Evolutionary conservation across 1,139 yeast genomes (phyloP).

Genomic region (Zygoascus meyerae): DNA sequence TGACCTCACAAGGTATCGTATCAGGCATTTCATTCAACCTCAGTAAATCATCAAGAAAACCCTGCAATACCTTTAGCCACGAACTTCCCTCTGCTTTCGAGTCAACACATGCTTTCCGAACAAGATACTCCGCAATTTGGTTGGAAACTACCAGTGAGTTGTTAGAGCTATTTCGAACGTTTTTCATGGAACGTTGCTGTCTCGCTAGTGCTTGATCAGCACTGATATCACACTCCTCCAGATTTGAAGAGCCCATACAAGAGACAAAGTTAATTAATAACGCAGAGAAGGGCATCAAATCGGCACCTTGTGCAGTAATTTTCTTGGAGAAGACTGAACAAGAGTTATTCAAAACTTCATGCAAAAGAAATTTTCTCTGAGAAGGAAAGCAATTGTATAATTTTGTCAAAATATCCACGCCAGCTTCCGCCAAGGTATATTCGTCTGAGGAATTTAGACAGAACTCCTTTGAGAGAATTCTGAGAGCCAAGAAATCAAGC

Average conservation of each 20-base stretch:
- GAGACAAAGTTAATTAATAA: constrained; percentile 46
- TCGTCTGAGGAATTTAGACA: no score
- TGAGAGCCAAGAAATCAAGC: constrained; percentile 45
- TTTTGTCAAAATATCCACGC: constrained; percentile 39
- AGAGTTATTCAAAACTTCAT: constrained; percentile 48
- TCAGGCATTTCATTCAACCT: constrained; percentile 47
- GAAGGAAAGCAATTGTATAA: constrained; percentile 44
- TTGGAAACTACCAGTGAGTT: no score
- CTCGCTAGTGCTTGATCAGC: neutral
- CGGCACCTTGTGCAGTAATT: constrained; percentile 41
- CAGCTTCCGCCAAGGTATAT: constrained; percentile 29
- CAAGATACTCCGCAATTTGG: constrained; percentile 25
- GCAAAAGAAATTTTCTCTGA: constrained; percentile 55
- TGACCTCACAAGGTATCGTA: constrained; percentile 53
- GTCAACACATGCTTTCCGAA: constrained; percentile 23
- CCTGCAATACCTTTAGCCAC: constrained; percentile 38
- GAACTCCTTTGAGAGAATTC: constrained; percentile 35
- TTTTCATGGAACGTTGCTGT: no score
- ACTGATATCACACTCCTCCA: constrained; percentile 11
- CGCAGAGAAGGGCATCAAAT: constrained; percentile 45
- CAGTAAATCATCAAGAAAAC: constrained; percentile 52
- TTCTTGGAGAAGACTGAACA: no score
- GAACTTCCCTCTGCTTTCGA: constrained; percentile 26
- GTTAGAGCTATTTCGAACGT: no score
- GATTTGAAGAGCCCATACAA: constrained; percentile 32